Base-by-base conservation (phyloP, 805 yeast species). In the Candida montana region DNA sequence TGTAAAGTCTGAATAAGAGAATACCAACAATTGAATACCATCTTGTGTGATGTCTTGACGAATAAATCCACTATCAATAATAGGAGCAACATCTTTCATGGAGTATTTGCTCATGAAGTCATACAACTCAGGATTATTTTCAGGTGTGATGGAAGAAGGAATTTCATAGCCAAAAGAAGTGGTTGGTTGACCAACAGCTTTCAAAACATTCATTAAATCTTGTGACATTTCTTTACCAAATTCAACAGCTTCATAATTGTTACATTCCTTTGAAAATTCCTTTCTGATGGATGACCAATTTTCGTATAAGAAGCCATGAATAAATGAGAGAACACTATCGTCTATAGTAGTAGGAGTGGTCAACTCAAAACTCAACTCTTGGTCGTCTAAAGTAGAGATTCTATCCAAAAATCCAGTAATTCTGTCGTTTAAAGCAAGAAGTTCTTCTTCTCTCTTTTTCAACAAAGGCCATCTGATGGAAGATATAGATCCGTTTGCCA, bases 401-500 rank as follows among this genome's bases (percentile, higher is more conserved):
- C 54, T 57, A 17, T 62, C 59, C 55, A 78, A 61, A 48, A 74
- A 77, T 2, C 48, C 45, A 27, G 61, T 62, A 12, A 78, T 58
- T 40, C 62, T 65, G 5, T 54, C 49, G 29, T 67, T 69, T 46
- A 75, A 57, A 10, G 54, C 62, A 4, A 55, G 46, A 18, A 77
- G 44, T 39, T 75, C 77, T 2, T 65, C 69, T 32, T 60, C 57
- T 42, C 68, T 64, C 3, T 68, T 43, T 7, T 58, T 58, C 34
- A 81, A 58, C 1, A 78, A 59, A 1, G 85, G 81, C 77, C 85
- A 79, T 57, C 79, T 89, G 37, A 82, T 64, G 18, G 81, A 62
- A 6, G 71, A 68, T 4, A 85, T 69, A 0, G 95, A 72, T 23
- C 88, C 90, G 58, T 90, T 91, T 1, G 95, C 96, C 65, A 90